Base-by-base conservation (phyloP, 768 basidiomycete genomes). In the Russula brevipes region DNA sequence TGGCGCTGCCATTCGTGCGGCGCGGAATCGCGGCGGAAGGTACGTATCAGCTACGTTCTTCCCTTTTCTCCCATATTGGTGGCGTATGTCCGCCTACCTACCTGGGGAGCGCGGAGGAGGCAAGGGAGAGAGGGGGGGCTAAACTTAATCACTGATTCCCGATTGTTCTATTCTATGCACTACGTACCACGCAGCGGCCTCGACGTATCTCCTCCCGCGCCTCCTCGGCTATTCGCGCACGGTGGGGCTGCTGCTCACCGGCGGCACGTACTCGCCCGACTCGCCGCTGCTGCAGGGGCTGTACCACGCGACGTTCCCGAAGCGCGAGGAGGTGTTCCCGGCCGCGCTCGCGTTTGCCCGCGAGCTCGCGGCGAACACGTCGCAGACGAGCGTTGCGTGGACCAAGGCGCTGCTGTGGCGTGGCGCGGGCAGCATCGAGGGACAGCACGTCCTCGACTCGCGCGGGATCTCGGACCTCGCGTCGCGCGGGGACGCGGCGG, bases 361-460 rank as follows among this genome's bases (percentile, higher is more conserved):
- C 36, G 82, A 84, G 54, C 76, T 85, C 4, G 79, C 79, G 1
- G 73, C 69, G 11, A 80, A 79, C 60, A 82, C 81, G 4, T 82
- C 82, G 14, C 80, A 80, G 67, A 71, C 79, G n/a, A 75, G 80
- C 4, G 67, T 82, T 11, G 81, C 83, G 0, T 79, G 78, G 66
- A 75, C 81, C 10, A 85, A 84, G 70, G 80, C 76, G 3, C 71
- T 85, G 24, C 68, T 85, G 5, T 80, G 81, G 66, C 78, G 80
- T 61, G 79, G 82, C 1, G 81, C 78, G 9, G 73, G 78, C 59
- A 79, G 74, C 7, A 72, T 77, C 44, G 83, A 85, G 69, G 81
- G 82, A 67, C 82, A 81, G 59, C 82, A 85, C 60, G 66, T 84
- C 3, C 67, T 79, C 17, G 83, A 85, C 64, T 84, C 84, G 10